A percentile compares a stretch with the other conserved stretches of the same genome.
These are phyloP conservation scores for Kondoa subrosea DNA, from an alignment of 768 basidiomycete species.

Conservation along the genomic window DNA sequence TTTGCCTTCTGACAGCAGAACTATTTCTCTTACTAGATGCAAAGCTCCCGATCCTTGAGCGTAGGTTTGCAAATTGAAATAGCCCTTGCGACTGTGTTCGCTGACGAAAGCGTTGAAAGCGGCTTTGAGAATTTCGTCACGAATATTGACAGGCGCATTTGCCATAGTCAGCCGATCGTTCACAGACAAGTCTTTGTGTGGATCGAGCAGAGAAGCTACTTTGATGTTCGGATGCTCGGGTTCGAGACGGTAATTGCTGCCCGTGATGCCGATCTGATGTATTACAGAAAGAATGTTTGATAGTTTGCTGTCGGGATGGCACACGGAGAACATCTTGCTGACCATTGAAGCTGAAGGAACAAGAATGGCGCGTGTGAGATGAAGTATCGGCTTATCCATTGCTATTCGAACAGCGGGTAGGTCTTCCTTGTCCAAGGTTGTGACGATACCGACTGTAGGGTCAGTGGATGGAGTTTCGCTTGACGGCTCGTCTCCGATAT, in stretches of 20 bases:
- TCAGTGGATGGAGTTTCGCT: slow-evolving; percentile 24
- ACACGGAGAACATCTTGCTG: background rate
- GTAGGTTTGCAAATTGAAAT: slow-evolving; percentile 37
- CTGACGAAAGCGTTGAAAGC: slow-evolving; percentile 34
- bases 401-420: slow-evolving; percentile 46
- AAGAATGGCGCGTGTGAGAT: slow-evolving; percentile 20
- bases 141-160: slow-evolving; percentile 31
- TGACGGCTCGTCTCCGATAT: slow-evolving; percentile 20
- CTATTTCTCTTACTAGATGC: slow-evolving; percentile 34
- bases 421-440: slow-evolving; percentile 50
- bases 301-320: slow-evolving; percentile 21
- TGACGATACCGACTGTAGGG: slow-evolving; percentile 45
- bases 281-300: slow-evolving; percentile 32
- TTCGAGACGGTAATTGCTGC: slow-evolving; percentile 28
- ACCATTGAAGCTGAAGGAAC: background rate
- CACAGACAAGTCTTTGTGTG: slow-evolving; percentile 28
- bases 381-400: slow-evolving; percentile 39
- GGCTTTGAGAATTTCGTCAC: slow-evolving; percentile 27
- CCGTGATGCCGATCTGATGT: slow-evolving; percentile 31
- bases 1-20: slow-evolving; percentile 30
- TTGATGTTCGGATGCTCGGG: slow-evolving; percentile 22
- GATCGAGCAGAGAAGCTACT: slow-evolving; percentile 30
- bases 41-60: slow-evolving; percentile 35
- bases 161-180: slow-evolving; percentile 31
- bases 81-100: slow-evolving; percentile 35